Evolutionary conservation across 768 basidiomycete species (phyloP).

Genomic region (Suillus luteus): DNA sequence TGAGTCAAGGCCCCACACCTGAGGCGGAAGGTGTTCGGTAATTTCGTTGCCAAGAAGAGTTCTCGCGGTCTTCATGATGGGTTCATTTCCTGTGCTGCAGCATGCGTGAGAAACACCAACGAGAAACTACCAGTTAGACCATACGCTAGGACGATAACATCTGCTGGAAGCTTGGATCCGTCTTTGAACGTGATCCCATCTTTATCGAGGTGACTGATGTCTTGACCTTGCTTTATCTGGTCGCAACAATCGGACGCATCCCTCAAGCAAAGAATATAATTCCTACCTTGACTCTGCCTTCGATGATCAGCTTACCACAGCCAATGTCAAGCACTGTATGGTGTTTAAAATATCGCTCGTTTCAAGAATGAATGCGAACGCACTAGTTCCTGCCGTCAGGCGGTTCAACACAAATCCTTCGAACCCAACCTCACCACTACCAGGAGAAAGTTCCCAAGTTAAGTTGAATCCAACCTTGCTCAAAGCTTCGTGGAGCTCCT

Average conservation of each 20-base stretch:
- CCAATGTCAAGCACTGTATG: slow-evolving; percentile 16
- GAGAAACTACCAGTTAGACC: slow-evolving; percentile 32
- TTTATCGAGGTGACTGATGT: slow-evolving; percentile 41
- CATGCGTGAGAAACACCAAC: background rate
- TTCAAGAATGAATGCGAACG: background rate
- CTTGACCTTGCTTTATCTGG: slow-evolving; percentile 34
- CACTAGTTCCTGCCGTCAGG: background rate
- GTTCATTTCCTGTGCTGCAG: slow-evolving; percentile 3
- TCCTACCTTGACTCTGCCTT: slow-evolving; percentile 3
- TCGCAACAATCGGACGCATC: background rate
- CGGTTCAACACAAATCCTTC: background rate
- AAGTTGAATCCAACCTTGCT: slow-evolving; percentile 2
- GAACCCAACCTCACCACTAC: slow-evolving; percentile 1
- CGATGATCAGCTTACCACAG: background rate
- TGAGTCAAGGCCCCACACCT: background rate
- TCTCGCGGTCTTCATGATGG: background rate
- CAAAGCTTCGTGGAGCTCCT: slow-evolving; percentile 6
- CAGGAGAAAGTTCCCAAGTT: slow-evolving; percentile 1
- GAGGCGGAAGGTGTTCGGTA: background rate
- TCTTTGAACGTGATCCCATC: slow-evolving; percentile 43
- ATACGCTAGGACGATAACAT: slow-evolving; percentile 51
- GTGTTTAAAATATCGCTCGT: background rate
- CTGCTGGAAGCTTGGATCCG: slow-evolving; percentile 40
- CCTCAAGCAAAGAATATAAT: background rate
- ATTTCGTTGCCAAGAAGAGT: slow-evolving; percentile 1